Base-by-base conservation (phyloP, 345 rosid species). In the Sonneratia alba region DNA sequence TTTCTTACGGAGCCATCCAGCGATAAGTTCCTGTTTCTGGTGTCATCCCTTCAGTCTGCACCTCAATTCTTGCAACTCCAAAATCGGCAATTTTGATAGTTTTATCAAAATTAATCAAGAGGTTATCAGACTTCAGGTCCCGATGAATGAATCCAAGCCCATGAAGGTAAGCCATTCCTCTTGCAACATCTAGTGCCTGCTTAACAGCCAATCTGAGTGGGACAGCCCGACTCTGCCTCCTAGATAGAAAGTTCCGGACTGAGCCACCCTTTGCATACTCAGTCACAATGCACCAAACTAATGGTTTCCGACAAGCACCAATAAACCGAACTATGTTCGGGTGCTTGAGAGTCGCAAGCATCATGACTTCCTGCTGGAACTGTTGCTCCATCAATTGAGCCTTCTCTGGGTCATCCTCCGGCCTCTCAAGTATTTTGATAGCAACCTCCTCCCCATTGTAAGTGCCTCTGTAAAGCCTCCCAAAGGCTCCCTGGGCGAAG, bases 1-100 rank as follows among this genome's bases (percentile, higher is more conserved):
- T 1, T 38, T 72, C 86, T 80, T 83, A 80, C 84, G 86, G 86
- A 63, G 86, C 86, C 86, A 83, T 83, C 86, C 86, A 83, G 51
- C 86, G 86, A 47, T 83, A 83, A 4, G 84, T 83, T 37, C 86
- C 86, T 11, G 86, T 83, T 72, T 83, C 86, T 0, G 86, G 84
- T 6, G 86, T 83, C 86, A 83, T 83, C 53, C 80, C 86, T 72
- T 81, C 84, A 2, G 84, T 76, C 81, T 83, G 84, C 75, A 78
- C 86, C 76, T 83, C 84, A 65, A 83, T 81, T 8, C 86, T 70
- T 11, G 86, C 86, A 40, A 83, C 84, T 7, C 86, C 86, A 69
- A 83, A 83, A 77, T 83, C 86, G 36, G 86, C 86, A 81, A 83
- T 81, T 48, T 81, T 83, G 66, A 83, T 83, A 18, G 86, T 77